Base-by-base conservation (phyloP, 345 rosid species). In the Stellera chamaejasme region DNA sequence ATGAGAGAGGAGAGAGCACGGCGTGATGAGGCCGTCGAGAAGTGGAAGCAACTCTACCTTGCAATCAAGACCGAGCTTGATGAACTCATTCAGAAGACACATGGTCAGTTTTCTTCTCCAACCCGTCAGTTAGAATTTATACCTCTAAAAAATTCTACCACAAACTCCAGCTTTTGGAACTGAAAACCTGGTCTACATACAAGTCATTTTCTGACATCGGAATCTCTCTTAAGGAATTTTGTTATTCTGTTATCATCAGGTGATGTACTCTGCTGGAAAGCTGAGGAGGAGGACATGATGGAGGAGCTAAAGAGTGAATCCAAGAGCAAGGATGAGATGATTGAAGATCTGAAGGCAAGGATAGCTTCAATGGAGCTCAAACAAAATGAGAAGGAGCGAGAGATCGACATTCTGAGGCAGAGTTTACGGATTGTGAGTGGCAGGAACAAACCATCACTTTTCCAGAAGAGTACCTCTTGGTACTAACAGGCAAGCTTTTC, bases 51-150 rank as follows among this genome's bases (percentile, higher is more conserved):
- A 15, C 86, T 89, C 32, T 89, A 89, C 48, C 87, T 83, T 45
- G 79, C 94, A 65, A 85, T 89, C 69, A 89, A 82, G 76, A 69
- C 61, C 19, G 94, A 89, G 89, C 91, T 89, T 65, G 94, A 89
- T 64, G 74, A 85, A 61, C 89, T 89, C 62, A 78, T 89, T 46
- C 87, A 80, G 59, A 78, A 63, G 54, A 72, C 94, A 64, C 78
- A 74, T 46, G 77, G 72, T 68, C 13, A 0, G 36, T 47, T 12
- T 15, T 14, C 10, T 7, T 44, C 2, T 5, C 10, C 15, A 56
- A 66, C 53, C 7, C 63, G 57, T 43, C 66, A 61, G 48, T 13
- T 68, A 12, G 39, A 57, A 27, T 47, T 62, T 53, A 2, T n/a
- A 15, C 3, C 56, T 15, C 0, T 3, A 39, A 25, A 23, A 28